Conservation (phyloP, 306 rosid genomes). For the Corylus avellana region DNA sequence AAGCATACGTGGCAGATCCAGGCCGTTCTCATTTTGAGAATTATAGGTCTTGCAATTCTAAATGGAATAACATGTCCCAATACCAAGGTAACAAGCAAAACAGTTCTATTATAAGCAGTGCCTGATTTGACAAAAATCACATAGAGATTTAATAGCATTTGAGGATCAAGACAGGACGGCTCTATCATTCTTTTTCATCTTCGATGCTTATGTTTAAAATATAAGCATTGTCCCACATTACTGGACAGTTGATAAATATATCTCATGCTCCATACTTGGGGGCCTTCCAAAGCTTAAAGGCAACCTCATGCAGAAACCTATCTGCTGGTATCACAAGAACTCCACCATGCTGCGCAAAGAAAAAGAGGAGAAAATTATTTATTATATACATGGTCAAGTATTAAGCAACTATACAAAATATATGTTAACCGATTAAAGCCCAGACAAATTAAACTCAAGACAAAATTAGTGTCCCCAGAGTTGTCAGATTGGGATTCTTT, state of each 20-base stretch:
- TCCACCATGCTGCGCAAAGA: slow-evolving; percentile 64
- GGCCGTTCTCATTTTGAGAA: too few relatives aligned
- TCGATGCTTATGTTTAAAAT: not conserved
- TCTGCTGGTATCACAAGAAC: slow-evolving; percentile 89
- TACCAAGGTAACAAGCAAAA: not conserved
- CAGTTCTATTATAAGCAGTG: not conserved
- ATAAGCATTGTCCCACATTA: not conserved
- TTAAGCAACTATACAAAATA: not conserved
- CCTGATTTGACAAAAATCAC: not conserved
- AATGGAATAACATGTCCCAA: not conserved
- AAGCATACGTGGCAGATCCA: too few relatives aligned
- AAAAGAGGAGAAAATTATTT: not conserved
- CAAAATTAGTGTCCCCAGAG: not conserved
- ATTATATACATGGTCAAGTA: not conserved
- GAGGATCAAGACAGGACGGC: not conserved
- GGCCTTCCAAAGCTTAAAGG: slow-evolving; percentile 97
- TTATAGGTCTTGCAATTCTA: too few relatives aligned
- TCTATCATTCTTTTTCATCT: not conserved
- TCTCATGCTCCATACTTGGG: slow-evolving; percentile 94
- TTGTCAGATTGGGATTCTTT: too few relatives aligned
- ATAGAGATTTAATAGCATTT: not conserved
- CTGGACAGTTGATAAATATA: not conserved
- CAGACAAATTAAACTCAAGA: slow-evolving; percentile 9
- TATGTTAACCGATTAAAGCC: not conserved
- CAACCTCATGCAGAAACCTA: slow-evolving; percentile 88